Evolutionary conservation across 2,329 filamentous ascomycete genomes (phyloP).

Genomic region (Venturia pyrina): DNA sequence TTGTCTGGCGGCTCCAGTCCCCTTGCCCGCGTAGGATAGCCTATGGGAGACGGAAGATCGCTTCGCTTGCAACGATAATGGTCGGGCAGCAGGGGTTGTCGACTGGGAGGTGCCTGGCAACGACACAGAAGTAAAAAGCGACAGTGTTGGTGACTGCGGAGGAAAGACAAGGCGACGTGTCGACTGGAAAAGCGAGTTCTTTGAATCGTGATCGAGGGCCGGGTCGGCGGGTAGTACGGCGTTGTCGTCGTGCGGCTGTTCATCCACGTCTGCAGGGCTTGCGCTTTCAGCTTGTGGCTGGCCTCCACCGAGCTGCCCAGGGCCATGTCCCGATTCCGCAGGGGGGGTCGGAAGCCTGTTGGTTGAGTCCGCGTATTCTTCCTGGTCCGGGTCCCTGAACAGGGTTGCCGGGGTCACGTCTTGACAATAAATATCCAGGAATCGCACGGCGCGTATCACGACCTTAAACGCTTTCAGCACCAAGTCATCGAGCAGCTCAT

Average conservation of each 20-base stretch:
- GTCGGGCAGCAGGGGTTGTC: constrained; percentile 13
- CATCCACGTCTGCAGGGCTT: constrained; percentile 3
- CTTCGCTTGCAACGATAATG: constrained; percentile 28
- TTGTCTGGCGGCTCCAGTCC: constrained; percentile 48
- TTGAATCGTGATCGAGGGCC: constrained; percentile 1
- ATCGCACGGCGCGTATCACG: constrained; percentile 80
- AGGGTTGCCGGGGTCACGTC: constrained; percentile 17
- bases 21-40: constrained; percentile 63
- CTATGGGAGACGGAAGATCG: constrained; percentile 55
- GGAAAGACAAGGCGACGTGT: constrained; percentile 1
- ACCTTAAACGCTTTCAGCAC: constrained; percentile 89
- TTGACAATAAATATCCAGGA: constrained; percentile 73
- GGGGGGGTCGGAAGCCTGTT: constrained; percentile 38
- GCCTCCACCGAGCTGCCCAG: not conserved
- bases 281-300: constrained; percentile 10
- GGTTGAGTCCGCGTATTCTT: constrained; percentile 8
- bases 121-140: constrained; percentile 24
- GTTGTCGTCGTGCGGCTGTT: not conserved
- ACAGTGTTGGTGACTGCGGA: not conserved
- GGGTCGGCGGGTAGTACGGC: constrained; percentile 8
- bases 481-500: constrained; percentile 81
- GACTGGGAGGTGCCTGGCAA: constrained; percentile 21
- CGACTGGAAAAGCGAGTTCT: not conserved
- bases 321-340: constrained; percentile 18
- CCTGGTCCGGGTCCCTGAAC: not conserved